Conservation (phyloP, 148 eudicot species). For the Rhododendron griersonianum region DNA sequence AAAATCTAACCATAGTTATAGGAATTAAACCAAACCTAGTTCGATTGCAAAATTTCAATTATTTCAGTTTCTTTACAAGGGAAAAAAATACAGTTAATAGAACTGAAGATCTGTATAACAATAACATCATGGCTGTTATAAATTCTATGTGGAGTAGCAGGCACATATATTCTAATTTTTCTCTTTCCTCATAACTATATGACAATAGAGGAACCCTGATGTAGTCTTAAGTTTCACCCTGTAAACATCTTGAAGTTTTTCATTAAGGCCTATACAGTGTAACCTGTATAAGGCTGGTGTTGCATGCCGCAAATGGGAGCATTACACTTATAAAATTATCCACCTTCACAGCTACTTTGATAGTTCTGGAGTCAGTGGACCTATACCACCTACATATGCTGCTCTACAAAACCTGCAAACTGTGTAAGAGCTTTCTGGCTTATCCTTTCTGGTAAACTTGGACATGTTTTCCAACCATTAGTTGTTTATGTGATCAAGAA, state of each 20-base stretch:
- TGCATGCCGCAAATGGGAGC: background rate
- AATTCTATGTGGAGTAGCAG: background rate
- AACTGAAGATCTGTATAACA: background rate
- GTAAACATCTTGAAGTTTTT: background rate
- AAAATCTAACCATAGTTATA: background rate
- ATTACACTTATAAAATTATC: background rate
- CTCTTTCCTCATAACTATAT: background rate
- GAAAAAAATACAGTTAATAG: background rate
- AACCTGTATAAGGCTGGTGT: background rate
- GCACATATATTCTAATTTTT: background rate
- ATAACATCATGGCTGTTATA: background rate
- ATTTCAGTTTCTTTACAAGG: background rate
- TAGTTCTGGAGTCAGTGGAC: constrained; percentile 78
- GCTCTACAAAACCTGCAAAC: constrained; percentile 38
- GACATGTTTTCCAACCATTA: background rate
- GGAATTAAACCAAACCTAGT: background rate
- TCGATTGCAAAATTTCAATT: background rate
- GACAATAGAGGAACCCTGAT: background rate
- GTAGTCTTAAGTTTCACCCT: background rate
- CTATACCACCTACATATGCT: constrained; percentile 18
- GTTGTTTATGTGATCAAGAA: background rate
- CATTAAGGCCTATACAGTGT: background rate
- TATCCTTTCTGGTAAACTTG: background rate
- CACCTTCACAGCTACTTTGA: constrained; percentile 45
- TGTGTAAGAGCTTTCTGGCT: constrained; percentile 42